Evolutionary conservation across 495 filamentous ascomycete species (phyloP).

Genomic region (Aspergillus mulundensis): DNA sequence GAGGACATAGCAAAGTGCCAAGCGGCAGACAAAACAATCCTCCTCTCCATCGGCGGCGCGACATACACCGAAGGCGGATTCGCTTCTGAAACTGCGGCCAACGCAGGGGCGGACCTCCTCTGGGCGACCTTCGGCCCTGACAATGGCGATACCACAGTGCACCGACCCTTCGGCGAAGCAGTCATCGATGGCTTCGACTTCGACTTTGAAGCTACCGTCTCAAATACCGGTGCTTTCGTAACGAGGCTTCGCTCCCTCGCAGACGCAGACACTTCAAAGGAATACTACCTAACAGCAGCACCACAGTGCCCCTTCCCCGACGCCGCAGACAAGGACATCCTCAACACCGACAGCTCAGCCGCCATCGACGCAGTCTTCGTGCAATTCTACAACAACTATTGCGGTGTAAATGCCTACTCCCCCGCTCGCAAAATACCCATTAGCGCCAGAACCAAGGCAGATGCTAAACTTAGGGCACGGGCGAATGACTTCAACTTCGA

Average conservation of each 20-base stretch:
- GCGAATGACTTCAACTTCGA: conserved; percentile 61
- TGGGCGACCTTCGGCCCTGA: conserved; percentile 65
- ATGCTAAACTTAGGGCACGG: neutral
- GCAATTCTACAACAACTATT: conserved; percentile 75
- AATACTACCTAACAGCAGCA: conserved; percentile 60
- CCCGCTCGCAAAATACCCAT: neutral
- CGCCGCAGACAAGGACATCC: conserved; percentile 51
- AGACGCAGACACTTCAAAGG: conserved; percentile 45
- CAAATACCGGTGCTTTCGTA: conserved; percentile 54
- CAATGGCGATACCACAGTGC: conserved; percentile 13
- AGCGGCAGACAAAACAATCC: conserved; percentile 56
- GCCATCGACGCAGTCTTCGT: conserved; percentile 63
- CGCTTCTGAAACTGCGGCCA: conserved; percentile 46
- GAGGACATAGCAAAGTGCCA: conserved; percentile 65
- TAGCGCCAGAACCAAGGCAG: conserved; percentile 6
- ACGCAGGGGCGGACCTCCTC: conserved; percentile 52
- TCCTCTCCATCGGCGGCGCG: conserved; percentile 64
- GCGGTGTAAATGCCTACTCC: conserved; percentile 53
- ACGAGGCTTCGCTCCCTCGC: conserved; percentile 51
- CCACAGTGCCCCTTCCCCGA: conserved; percentile 69
- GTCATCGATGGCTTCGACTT: conserved; percentile 71
- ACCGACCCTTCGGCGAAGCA: conserved; percentile 61
- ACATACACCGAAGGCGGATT: conserved; percentile 62
- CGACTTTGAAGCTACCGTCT: conserved; percentile 53
- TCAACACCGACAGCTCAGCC: conserved; percentile 41